Evolutionary conservation across 768 basidiomycete species (phyloP).

Genomic region (Psilocybe cubensis): DNA sequence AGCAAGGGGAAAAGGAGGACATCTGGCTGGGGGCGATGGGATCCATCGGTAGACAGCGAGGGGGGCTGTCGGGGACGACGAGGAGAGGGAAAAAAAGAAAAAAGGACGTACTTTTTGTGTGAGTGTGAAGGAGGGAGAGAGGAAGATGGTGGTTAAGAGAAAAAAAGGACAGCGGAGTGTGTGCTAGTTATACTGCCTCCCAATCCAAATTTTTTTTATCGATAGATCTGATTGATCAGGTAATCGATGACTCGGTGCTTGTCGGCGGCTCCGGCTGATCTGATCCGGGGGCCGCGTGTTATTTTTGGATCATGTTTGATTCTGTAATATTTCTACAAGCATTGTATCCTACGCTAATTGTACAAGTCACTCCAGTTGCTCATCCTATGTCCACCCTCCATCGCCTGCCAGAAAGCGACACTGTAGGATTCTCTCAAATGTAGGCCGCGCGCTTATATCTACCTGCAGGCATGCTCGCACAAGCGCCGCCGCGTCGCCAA

Average conservation of each 20-base stretch:
- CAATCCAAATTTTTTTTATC: slow-evolving; percentile 62
- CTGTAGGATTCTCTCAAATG: slow-evolving; percentile 81
- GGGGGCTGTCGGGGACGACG: background rate
- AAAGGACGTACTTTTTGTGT: slow-evolving; percentile 39
- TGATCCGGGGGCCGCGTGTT: background rate
- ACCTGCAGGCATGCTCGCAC: slow-evolving; percentile 85
- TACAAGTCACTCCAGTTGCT: background rate
- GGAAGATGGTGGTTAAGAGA: slow-evolving; percentile 52
- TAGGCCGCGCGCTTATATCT: slow-evolving; percentile 77
- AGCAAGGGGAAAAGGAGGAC: slow-evolving; percentile 17
- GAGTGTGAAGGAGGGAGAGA: slow-evolving; percentile 30
- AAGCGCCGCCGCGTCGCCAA: slow-evolving; percentile 84
- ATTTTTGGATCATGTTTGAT: slow-evolving; percentile 1
- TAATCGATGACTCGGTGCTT: slow-evolving; percentile 43
- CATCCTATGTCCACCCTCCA: slow-evolving; percentile 63
- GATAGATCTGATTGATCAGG: slow-evolving; percentile 52
- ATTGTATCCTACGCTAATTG: background rate
- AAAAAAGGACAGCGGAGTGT: slow-evolving; percentile 47
- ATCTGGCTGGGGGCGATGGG: slow-evolving; percentile 2
- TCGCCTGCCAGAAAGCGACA: slow-evolving; percentile 80
- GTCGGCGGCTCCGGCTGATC: slow-evolving; percentile 11
- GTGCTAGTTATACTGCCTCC: slow-evolving; percentile 62
- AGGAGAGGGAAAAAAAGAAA: slow-evolving; percentile 9
- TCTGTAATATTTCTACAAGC: background rate
- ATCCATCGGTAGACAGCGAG: slow-evolving; percentile 27